Evolutionary conservation across 1,139 yeast species (phyloP).

Genomic region (Scheffersomyces illinoinensis): DNA sequence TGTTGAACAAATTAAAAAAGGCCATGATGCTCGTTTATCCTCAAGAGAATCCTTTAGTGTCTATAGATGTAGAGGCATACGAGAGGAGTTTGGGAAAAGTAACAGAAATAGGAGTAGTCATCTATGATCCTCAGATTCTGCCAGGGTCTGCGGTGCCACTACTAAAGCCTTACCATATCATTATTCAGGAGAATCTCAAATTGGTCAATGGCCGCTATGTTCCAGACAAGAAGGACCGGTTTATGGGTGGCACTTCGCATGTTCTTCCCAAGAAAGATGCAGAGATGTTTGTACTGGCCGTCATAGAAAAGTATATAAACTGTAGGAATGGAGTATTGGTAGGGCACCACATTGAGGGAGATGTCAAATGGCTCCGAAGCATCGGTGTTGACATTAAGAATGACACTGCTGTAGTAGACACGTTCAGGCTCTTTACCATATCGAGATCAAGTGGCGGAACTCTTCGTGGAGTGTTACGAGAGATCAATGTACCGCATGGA

Average conservation of each 20-base stretch:
- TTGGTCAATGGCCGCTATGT: conserved; percentile 18
- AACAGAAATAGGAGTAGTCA: conserved; percentile 24
- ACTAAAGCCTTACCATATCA: conserved; percentile 18
- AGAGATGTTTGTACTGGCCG: conserved; percentile 8
- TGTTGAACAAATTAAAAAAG: conserved; percentile 2
- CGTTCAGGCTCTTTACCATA: conserved; percentile 15
- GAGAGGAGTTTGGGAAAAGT: conserved; percentile 16
- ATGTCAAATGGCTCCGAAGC: conserved; percentile 20
- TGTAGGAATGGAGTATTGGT: conserved; percentile 18
- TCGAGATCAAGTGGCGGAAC: conserved; percentile 19
- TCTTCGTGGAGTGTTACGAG: conserved; percentile 20
- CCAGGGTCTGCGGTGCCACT: conserved; percentile 15
- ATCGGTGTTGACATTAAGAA: conserved; percentile 15
- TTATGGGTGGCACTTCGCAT: conserved; percentile 20
- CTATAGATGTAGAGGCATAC: conserved; percentile 26
- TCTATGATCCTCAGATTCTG: conserved; percentile 21
- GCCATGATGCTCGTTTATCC: conserved; percentile 19
- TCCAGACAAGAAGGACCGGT: conserved; percentile 20
- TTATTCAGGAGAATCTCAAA: conserved; percentile 16
- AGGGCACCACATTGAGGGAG: conserved; percentile 24
- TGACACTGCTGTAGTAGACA: conserved; percentile 17
- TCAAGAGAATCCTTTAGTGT: conserved; percentile 19
- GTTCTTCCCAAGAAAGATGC: conserved; percentile 13
- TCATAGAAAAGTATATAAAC: conserved; percentile 15
- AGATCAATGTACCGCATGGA: conserved; percentile 21